Conservation (phyloP, 1,284 basidiomycete species). For the Pascua sp. region DNA sequence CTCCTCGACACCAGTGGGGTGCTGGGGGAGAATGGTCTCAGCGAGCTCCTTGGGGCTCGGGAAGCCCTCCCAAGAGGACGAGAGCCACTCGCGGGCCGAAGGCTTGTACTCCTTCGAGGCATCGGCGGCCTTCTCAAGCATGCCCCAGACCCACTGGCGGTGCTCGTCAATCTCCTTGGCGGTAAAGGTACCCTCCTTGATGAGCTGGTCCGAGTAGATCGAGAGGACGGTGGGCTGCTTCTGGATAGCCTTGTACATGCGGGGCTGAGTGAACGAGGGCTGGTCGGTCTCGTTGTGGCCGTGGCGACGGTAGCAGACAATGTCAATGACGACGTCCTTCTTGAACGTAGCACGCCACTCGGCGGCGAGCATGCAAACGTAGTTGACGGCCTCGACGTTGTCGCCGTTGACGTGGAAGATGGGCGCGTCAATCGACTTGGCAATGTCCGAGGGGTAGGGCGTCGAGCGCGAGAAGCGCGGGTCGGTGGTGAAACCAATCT, state of each 20-base stretch:
- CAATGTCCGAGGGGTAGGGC: slow-evolving; percentile 98
- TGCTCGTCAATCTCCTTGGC: slow-evolving; percentile 97
- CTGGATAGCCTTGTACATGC: slow-evolving; percentile 97
- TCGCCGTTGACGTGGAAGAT: slow-evolving; percentile 99
- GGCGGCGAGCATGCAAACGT: slow-evolving; percentile 94
- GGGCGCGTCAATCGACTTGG: slow-evolving; percentile 96
- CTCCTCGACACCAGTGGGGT: slow-evolving; percentile 75
- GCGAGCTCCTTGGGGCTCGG: slow-evolving; percentile 94
- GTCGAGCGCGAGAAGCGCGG: slow-evolving; percentile 97
- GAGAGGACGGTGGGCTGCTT: slow-evolving; percentile 90
- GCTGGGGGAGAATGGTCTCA: slow-evolving; percentile 84
- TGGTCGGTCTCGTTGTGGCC: slow-evolving; percentile 99
- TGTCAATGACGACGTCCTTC: slow-evolving; percentile 97
- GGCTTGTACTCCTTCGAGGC: slow-evolving; percentile 93
- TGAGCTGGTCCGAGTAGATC: slow-evolving; percentile 85
- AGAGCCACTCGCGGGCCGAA: slow-evolving; percentile 92
- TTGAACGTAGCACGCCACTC: slow-evolving; percentile 98
- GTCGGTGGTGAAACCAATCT: slow-evolving; percentile 99
- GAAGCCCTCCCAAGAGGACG: slow-evolving; percentile 97
- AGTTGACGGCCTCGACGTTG: slow-evolving; percentile 96
- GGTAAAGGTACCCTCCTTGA: slow-evolving; percentile 89
- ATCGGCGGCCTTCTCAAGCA: slow-evolving; percentile 89
- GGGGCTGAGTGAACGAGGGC: slow-evolving; percentile 96
- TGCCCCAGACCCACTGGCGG: slow-evolving; percentile 98
- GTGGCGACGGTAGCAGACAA: slow-evolving; percentile 97